Percentiles rank a stretch among this genome's conserved stretches.
These are phyloP conservation scores for Carex kokanica DNA, from an alignment of 176 grass and related monocot species.

Conservation along the genomic window DNA sequence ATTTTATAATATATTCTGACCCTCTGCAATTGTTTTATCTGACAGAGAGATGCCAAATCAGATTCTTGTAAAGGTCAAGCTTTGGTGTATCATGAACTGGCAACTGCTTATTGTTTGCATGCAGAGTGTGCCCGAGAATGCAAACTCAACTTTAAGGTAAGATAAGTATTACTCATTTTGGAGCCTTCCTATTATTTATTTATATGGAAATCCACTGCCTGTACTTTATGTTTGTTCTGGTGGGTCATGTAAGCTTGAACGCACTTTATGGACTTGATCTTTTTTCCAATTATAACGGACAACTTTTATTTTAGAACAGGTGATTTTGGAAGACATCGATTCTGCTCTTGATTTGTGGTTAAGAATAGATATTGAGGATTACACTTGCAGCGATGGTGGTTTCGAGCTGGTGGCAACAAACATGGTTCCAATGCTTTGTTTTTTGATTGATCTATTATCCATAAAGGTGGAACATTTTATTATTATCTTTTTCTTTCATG, in stretches of 20 bases:
- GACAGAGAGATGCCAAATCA: constrained; percentile 31
- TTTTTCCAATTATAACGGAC: constrained; percentile 4
- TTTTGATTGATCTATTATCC: constrained; percentile 66
- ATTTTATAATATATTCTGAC: constrained; percentile 17
- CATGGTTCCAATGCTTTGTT: constrained; percentile 65
- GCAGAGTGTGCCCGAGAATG: constrained; percentile 74
- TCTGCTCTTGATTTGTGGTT: constrained; percentile 52
- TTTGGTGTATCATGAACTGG: constrained; percentile 48
- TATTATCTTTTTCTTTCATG: not conserved
- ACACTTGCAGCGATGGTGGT: constrained; percentile 28
- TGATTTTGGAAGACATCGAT: constrained; percentile 41
- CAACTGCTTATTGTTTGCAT: constrained; percentile 59
- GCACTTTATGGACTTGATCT: constrained; percentile 10
- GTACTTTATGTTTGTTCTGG: not conserved
- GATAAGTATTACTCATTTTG: not conserved
- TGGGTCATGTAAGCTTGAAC: not conserved
- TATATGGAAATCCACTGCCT: not conserved
- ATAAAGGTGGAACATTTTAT: constrained; percentile 49
- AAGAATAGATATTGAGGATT: constrained; percentile 22
- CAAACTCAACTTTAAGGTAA: constrained; percentile 53
- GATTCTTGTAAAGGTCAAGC: constrained; percentile 32
- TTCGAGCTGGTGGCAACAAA: constrained; percentile 35
- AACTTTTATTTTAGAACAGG: constrained; percentile 43
- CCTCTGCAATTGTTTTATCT: constrained; percentile 20
- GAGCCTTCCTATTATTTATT: not conserved